These are phyloP conservation scores for Sporothrix pallida DNA, from an alignment of 2,329 filamentous ascomycete genomes.

Conservation along the genomic window DNA sequence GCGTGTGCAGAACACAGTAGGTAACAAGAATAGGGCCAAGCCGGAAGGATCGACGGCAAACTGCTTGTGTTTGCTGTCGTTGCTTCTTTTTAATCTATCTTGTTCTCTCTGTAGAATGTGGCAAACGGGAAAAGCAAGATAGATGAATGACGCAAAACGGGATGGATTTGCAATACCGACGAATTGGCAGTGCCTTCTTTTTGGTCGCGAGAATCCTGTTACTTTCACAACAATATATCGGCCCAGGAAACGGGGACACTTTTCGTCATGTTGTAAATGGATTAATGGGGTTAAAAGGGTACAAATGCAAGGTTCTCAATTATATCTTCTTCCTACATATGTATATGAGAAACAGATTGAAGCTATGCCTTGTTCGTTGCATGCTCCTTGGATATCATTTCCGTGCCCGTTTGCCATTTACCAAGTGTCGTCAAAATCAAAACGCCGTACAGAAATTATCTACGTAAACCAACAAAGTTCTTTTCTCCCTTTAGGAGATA, in stretches of 20 bases:
- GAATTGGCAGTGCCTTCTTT: conserved; percentile 2
- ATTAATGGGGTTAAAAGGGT: not conserved
- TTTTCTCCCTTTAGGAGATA: too few species aligned
- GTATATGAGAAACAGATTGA: not conserved
- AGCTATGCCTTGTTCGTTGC: not conserved
- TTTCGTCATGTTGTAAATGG: not conserved
- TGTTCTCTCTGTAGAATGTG: not conserved
- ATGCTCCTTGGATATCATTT: conserved; percentile 17
- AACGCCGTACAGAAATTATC: not conserved
- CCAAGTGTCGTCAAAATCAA: not conserved
- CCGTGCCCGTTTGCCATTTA: not conserved
- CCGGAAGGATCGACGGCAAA: conserved; percentile 20
- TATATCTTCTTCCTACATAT: not conserved
- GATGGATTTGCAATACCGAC: not conserved
- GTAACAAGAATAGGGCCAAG: not conserved
- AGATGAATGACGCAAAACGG: conserved; percentile 17
- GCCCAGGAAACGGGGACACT: conserved; percentile 6
- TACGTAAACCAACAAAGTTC: not conserved
- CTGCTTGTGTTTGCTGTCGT: conserved; percentile 14
- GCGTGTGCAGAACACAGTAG: not conserved
- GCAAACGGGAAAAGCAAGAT: conserved; percentile 6
- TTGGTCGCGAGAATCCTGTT: conserved; percentile 4
- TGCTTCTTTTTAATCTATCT: conserved; percentile 5
- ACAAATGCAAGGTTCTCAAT: not conserved
- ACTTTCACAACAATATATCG: not conserved